Conservation (phyloP, 73 alveolate genomes). For the Stentor roeselii region DNA sequence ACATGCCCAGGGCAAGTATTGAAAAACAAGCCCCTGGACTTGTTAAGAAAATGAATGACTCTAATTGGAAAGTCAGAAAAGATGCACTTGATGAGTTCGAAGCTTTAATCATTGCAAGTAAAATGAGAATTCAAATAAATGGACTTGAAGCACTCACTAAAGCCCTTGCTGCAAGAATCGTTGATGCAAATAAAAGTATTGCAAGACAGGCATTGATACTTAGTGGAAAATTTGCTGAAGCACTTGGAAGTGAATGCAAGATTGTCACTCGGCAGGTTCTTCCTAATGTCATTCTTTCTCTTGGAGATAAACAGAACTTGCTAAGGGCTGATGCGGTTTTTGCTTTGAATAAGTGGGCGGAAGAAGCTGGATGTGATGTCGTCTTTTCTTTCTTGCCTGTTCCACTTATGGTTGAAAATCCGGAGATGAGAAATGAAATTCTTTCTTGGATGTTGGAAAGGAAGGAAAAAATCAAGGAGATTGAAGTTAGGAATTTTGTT, state of each 20-base stretch:
- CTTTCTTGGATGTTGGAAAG: conserved; percentile 63
- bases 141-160: conserved; percentile 72
- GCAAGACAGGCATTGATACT: conserved; percentile 65
- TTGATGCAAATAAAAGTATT: conserved; percentile 81
- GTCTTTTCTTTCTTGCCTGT: conserved; percentile 46
- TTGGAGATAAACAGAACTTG: conserved; percentile 73
- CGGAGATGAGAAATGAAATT: conserved; percentile 71
- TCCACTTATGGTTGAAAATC: conserved; percentile 63
- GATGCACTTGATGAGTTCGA: conserved; percentile 69
- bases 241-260: conserved; percentile 74
- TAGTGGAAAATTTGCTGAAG: conserved; percentile 57
- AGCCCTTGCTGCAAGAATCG: conserved; percentile 56
- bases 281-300: conserved; percentile 57
- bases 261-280: conserved; percentile 65
- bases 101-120: conserved; percentile 51
- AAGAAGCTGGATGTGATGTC: conserved; percentile 66
- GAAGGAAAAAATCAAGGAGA: conserved; percentile 56
- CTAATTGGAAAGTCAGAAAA: conserved; percentile 82
- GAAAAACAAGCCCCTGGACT: conserved; percentile 64
- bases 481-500: conserved; percentile 46
- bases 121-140: conserved; percentile 74
- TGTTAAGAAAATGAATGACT: conserved; percentile 64
- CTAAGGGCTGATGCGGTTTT: conserved; percentile 72
- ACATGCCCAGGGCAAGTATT: conserved; percentile 75
- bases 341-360: conserved; percentile 70